phyloP scores from a whole-genome alignment of 257 asterid species.

The Lycium barbarum region DNA sequence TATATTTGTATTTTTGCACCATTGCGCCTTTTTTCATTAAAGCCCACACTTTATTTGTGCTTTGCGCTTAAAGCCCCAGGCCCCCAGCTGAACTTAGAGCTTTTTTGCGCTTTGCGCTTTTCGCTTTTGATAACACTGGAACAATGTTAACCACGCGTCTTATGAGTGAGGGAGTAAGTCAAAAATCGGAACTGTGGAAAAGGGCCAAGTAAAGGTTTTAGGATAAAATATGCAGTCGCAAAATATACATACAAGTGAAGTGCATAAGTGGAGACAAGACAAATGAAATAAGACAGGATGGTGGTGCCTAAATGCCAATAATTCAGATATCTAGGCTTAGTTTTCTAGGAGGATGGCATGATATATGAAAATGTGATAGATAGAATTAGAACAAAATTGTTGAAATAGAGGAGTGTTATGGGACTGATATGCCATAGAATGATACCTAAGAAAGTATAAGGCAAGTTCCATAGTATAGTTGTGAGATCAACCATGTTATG shows the following conservation, averaged over 20 bases:
- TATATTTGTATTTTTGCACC: too few relatives aligned
- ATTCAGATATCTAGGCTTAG: constrained; percentile 7
- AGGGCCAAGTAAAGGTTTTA: background rate
- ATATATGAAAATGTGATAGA: background rate
- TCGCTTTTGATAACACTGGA: too few relatives aligned
- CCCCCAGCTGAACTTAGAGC: too few relatives aligned
- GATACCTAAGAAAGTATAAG: background rate
- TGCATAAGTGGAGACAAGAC: background rate
- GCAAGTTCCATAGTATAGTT: background rate
- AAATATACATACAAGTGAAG: constrained; percentile 10
- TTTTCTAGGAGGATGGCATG: constrained; percentile 16
- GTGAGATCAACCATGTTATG: background rate
- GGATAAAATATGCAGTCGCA: background rate
- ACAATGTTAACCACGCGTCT: background rate
- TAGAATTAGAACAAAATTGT: background rate
- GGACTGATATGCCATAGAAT: background rate
- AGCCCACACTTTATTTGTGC: too few relatives aligned
- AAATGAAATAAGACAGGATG: background rate
- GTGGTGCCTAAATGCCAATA: background rate
- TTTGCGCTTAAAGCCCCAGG: too few relatives aligned
- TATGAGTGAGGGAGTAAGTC: constrained; percentile 11
- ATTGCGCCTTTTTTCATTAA: too few relatives aligned
- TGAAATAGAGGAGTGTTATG: background rate
- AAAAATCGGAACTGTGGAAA: background rate
- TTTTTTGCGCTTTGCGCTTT: too few relatives aligned